Percentiles rank a stretch among this genome's conserved stretches.
phyloP scores from a whole-genome alignment of 352 stramenopile genomes.

The Globisporangium alternatum region DNA sequence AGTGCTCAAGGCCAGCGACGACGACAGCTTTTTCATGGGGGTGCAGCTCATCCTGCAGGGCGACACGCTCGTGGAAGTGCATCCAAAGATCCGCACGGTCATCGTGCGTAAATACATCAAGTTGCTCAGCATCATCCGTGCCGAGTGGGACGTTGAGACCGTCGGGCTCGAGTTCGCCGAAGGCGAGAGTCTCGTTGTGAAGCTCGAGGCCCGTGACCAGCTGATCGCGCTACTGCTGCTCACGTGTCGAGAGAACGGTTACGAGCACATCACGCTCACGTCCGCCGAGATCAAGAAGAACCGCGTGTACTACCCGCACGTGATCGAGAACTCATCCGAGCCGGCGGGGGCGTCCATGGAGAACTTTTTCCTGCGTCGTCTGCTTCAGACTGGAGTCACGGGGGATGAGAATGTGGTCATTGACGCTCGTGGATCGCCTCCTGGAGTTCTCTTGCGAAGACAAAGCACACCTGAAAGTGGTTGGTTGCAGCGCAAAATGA shows the following conservation, averaged over 20 bases:
- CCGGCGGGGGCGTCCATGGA: constrained; percentile 33
- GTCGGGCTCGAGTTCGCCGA: constrained; percentile 68
- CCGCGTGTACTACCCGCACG: constrained; percentile 62
- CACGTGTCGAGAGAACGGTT: constrained; percentile 51
- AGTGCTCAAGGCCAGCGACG: constrained; percentile 45
- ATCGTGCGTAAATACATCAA: constrained; percentile 55
- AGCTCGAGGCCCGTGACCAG: constrained; percentile 55
- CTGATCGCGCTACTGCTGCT: constrained; percentile 66
- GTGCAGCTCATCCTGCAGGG: constrained; percentile 69
- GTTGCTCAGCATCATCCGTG: constrained; percentile 47
- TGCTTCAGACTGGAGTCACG: constrained; percentile 34
- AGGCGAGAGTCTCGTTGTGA: constrained; percentile 49
- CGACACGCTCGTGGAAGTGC: constrained; percentile 57
- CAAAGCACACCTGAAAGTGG: constrained; percentile 12
- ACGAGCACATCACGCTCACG: constrained; percentile 47
- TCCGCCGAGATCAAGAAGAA: constrained; percentile 42
- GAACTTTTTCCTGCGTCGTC: constrained; percentile 52
- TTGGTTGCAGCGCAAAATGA: constrained; percentile 39
- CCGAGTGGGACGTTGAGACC: constrained; percentile 50
- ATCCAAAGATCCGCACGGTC: constrained; percentile 53
- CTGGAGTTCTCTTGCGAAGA: constrained; percentile 5
- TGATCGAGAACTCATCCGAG: constrained; percentile 25
- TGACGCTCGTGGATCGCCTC: constrained; percentile 2
- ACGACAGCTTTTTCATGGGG: constrained; percentile 37
- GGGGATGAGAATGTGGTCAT: constrained; percentile 15